Conservation (phyloP, 2,329 filamentous ascomycete genomes). For the Fusarium bactridioides region DNA sequence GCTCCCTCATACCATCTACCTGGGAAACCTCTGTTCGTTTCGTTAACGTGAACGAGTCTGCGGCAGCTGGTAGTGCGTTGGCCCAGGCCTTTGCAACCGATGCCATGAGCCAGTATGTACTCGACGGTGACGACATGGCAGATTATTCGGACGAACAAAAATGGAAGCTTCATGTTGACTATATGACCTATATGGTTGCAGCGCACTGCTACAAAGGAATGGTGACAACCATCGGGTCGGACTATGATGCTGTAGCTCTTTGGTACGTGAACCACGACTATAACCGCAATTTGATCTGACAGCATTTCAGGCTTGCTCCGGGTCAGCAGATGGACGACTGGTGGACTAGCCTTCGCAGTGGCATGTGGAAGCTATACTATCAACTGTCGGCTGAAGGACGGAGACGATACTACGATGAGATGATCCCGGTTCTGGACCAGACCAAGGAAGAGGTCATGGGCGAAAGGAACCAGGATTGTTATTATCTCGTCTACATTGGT, state of each 20-base stretch:
- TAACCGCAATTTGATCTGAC: neutral
- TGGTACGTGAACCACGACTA: slow-evolving; percentile 65
- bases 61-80: slow-evolving; percentile 74
- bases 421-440: slow-evolving; percentile 76
- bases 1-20: slow-evolving; percentile 60
- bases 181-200: slow-evolving; percentile 80
- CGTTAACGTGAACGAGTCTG: slow-evolving; percentile 72
- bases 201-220: slow-evolving; percentile 78
- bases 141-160: slow-evolving; percentile 70
- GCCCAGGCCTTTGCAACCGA: slow-evolving; percentile 81
- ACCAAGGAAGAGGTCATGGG: slow-evolving; percentile 76
- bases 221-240: slow-evolving; percentile 76
- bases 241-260: slow-evolving; percentile 80
- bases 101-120: slow-evolving; percentile 76
- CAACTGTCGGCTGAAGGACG: slow-evolving; percentile 76
- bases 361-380: slow-evolving; percentile 80
- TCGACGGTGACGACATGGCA: slow-evolving; percentile 74
- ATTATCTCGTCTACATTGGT: slow-evolving; percentile 86
- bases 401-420: slow-evolving; percentile 78
- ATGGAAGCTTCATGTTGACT: slow-evolving; percentile 79
- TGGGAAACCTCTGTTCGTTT: slow-evolving; percentile 68
- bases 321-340: slow-evolving; percentile 77
- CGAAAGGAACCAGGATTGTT: slow-evolving; percentile 70
- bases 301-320: slow-evolving; percentile 71
- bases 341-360: slow-evolving; percentile 75